Percentiles rank a stretch among this genome's conserved stretches.
phyloP scores from a whole-genome alignment of 495 filamentous ascomycete genomes.

The Massariosphaeria phaeospora region DNA sequence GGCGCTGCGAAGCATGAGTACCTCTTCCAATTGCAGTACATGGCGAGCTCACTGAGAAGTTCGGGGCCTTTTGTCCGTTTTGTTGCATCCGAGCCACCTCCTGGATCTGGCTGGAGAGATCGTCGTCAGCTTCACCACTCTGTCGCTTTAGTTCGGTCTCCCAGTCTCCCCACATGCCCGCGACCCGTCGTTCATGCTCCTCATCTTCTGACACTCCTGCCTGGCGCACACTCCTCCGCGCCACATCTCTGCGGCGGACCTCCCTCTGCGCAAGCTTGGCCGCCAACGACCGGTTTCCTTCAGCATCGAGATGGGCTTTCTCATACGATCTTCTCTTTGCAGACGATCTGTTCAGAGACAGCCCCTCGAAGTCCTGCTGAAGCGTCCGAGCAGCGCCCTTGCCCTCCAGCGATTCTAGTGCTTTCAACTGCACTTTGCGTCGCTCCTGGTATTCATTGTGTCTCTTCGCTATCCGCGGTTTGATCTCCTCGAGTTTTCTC shows the following conservation, averaged over 20 bases:
- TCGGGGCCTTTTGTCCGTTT: conserved; percentile 11
- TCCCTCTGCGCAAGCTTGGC: conserved; percentile 72
- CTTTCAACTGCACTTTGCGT: conserved; percentile 32
- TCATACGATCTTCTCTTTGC: conserved; percentile 13
- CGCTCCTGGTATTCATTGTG: conserved; percentile 55
- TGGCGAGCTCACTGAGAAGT: conserved; percentile 9
- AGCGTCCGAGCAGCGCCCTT: background rate
- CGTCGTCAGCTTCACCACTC: conserved; percentile 34
- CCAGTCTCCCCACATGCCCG: conserved; percentile 59
- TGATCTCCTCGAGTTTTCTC: conserved; percentile 57
- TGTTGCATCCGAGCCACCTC: conserved; percentile 24
- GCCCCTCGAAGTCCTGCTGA: conserved; percentile 15
- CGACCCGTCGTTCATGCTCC: conserved; percentile 26
- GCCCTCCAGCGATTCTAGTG: conserved; percentile 35
- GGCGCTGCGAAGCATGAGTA: conserved; percentile 13
- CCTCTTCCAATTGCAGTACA: background rate
- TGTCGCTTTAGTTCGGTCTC: conserved; percentile 35
- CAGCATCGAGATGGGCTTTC: conserved; percentile 53
- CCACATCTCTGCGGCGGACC: conserved; percentile 61
- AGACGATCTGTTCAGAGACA: background rate
- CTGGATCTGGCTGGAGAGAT: conserved; percentile 31
- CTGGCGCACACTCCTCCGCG: conserved; percentile 51
- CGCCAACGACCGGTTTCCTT: conserved; percentile 68
- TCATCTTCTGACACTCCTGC: conserved; percentile 51
- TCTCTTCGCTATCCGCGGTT: conserved; percentile 62